These are phyloP conservation scores for Chalciporus chontae DNA, from an alignment of 768 basidiomycete genomes.

Conservation along the genomic window DNA sequence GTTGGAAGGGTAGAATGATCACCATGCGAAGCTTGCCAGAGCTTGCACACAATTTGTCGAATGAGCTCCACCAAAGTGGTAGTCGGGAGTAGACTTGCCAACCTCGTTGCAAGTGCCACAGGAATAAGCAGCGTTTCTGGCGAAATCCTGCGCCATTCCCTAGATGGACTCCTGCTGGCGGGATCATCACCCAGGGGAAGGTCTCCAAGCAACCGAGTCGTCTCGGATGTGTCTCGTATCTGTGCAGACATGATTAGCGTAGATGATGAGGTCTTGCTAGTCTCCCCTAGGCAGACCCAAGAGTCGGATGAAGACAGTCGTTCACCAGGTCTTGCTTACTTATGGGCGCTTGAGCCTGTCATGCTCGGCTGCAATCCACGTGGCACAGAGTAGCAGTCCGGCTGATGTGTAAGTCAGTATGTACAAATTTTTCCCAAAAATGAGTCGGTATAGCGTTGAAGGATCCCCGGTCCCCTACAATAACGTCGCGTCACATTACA, in stretches of 20 bases:
- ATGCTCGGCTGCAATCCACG: too few species aligned
- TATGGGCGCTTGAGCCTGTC: too few species aligned
- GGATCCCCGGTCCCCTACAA: too few species aligned
- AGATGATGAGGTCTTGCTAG: too few species aligned
- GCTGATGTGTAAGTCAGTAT: too few species aligned
- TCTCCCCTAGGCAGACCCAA: too few species aligned
- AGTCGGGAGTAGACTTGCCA: constrained; percentile 20
- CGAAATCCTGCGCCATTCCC: constrained; percentile 1
- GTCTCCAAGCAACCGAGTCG: constrained; percentile 8
- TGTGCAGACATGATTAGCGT: constrained; percentile 17
- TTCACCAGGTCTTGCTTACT: too few species aligned
- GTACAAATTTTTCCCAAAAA: too few species aligned
- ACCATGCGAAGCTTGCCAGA: constrained; percentile 18
- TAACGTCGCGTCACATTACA: too few species aligned
- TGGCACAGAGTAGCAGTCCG: too few species aligned
- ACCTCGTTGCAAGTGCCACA: constrained; percentile 19
- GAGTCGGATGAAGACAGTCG: too few species aligned
- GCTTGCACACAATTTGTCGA: constrained; percentile 24
- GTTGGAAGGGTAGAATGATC: constrained; percentile 5
- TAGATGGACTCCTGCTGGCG: background rate
- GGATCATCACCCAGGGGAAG: background rate
- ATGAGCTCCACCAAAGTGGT: constrained; percentile 28
- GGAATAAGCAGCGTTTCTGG: constrained; percentile 25
- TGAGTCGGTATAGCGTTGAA: too few species aligned
- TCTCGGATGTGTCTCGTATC: constrained; percentile 6